Evolutionary conservation across 768 basidiomycete species (phyloP).

Genomic region (Boletus bicolor): DNA sequence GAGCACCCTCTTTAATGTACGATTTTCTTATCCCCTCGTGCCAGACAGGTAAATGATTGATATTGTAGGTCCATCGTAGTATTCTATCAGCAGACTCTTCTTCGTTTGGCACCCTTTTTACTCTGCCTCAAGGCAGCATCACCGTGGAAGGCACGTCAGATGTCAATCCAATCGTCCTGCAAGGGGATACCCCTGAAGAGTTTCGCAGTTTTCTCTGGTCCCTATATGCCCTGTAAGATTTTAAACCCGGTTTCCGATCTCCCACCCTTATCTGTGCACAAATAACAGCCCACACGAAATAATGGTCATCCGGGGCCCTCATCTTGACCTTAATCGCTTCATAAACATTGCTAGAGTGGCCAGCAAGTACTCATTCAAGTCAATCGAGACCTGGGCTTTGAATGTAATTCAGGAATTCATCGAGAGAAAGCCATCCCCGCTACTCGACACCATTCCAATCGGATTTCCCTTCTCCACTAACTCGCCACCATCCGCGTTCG

Average conservation of each 20-base stretch:
- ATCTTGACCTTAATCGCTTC: constrained; percentile 50
- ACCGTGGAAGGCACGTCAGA: constrained; percentile 59
- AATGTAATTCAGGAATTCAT: constrained; percentile 71
- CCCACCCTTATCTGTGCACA: background rate
- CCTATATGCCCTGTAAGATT: constrained; percentile 67
- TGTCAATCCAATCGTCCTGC: constrained; percentile 58
- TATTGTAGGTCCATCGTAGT: constrained; percentile 52
- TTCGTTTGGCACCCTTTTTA: constrained; percentile 64
- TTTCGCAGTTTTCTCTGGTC: constrained; percentile 76
- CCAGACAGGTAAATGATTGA: background rate
- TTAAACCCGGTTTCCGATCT: background rate
- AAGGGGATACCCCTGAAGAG: constrained; percentile 60
- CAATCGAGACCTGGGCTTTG: constrained; percentile 70
- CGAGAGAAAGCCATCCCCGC: constrained; percentile 52
- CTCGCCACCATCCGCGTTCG: constrained; percentile 35
- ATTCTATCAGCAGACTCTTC: constrained; percentile 62
- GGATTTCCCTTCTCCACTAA: constrained; percentile 22
- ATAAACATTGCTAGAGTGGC: constrained; percentile 64
- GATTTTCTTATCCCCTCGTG: constrained; percentile 20
- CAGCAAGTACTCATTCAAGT: constrained; percentile 74
- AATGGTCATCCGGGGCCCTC: constrained; percentile 42
- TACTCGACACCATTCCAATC: constrained; percentile 42
- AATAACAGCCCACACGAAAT: constrained; percentile 59
- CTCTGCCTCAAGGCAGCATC: constrained; percentile 55
- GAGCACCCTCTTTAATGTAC: constrained; percentile 66